These are phyloP conservation scores for Malassezia slooffiae DNA, from an alignment of 1,284 basidiomycete species.

Conservation along the genomic window DNA sequence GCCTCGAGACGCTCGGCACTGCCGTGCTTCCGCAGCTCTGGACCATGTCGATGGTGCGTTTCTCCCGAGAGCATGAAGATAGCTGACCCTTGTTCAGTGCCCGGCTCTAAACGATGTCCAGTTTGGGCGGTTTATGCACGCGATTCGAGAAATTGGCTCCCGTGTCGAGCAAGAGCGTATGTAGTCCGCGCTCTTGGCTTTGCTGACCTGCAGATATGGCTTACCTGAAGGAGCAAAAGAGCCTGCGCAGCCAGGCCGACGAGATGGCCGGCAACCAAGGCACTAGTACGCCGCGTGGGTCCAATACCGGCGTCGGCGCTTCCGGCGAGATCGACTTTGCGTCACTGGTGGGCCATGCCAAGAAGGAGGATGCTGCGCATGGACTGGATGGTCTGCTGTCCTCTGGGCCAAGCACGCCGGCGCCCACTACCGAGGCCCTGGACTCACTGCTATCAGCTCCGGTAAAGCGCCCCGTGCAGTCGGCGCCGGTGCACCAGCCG, in stretches of 20 bases:
- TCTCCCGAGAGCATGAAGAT: too few species aligned
- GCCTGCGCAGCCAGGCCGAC: too few species aligned
- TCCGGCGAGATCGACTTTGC: slow-evolving; percentile 38
- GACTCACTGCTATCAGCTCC: background rate
- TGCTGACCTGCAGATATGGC: too few species aligned
- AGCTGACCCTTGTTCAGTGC: background rate
- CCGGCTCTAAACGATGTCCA: slow-evolving; percentile 69
- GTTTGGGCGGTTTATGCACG: slow-evolving; percentile 55
- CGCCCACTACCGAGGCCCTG: background rate
- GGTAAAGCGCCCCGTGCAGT: too few species aligned
- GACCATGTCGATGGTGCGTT: slow-evolving; percentile 32
- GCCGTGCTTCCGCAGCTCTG: slow-evolving; percentile 40
- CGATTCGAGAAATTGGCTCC: slow-evolving; percentile 53
- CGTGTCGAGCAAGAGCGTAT: slow-evolving; percentile 64
- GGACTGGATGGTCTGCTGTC: slow-evolving; percentile 1
- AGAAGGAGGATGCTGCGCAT: background rate
- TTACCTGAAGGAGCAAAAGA: too few species aligned
- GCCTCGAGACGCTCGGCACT: slow-evolving; percentile 84
- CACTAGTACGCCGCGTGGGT: background rate
- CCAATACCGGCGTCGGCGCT: slow-evolving; percentile 5
- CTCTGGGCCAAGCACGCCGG: background rate
- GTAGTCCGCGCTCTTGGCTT: too few species aligned
- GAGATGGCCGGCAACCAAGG: too few species aligned
- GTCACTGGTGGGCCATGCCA: slow-evolving; percentile 31
- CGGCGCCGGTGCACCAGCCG: too few species aligned